Percentiles rank a stretch among this genome's conserved stretches.
phyloP scores from a whole-genome alignment of 768 basidiomycete genomes.

The Sarcodon aspratus region DNA sequence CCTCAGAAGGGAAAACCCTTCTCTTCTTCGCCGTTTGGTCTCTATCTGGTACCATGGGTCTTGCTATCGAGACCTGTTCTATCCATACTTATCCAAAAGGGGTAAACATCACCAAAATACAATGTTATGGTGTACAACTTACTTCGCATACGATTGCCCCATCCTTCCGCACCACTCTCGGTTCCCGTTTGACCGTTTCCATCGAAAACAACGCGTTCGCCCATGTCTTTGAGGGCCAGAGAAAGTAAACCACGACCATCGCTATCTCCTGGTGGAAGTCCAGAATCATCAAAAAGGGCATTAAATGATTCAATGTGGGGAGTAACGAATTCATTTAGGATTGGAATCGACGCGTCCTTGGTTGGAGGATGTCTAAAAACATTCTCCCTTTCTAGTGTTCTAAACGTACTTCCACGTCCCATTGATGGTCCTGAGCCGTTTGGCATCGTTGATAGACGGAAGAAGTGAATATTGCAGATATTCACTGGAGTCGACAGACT shows the following conservation, averaged over 20 bases:
- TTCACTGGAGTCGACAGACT: too few species aligned
- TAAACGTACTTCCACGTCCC: slow-evolving; percentile 47
- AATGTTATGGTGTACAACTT: slow-evolving; percentile 22
- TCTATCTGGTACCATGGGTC: slow-evolving; percentile 81
- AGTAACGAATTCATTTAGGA: slow-evolving; percentile 84
- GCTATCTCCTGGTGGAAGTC: slow-evolving; percentile 60
- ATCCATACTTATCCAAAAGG: slow-evolving; percentile 66
- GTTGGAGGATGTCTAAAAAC: slow-evolving; percentile 67
- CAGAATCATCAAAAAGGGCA: slow-evolving; percentile 88
- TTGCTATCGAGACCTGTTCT: slow-evolving; percentile 69
- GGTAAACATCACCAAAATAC: slow-evolving; percentile 4
- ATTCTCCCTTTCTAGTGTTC: slow-evolving; percentile 72
- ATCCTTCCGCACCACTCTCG: slow-evolving; percentile 41
- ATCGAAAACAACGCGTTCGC: slow-evolving; percentile 90
- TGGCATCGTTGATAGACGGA: slow-evolving; percentile 30
- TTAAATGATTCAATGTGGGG: slow-evolving; percentile 97
- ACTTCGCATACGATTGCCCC: slow-evolving; percentile 85
- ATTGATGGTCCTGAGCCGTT: slow-evolving; percentile 29
- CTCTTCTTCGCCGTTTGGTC: slow-evolving; percentile 66
- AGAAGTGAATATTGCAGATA: not conserved
- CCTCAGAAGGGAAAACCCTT: slow-evolving; percentile 84
- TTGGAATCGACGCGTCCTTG: slow-evolving; percentile 57
- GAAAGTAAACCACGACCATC: slow-evolving; percentile 74
- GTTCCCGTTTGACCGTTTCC: slow-evolving; percentile 42
- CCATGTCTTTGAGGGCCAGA: slow-evolving; percentile 73